These are phyloP conservation scores for Allium sativum DNA, from an alignment of 106 monocot genomes.

Conservation along the genomic window DNA sequence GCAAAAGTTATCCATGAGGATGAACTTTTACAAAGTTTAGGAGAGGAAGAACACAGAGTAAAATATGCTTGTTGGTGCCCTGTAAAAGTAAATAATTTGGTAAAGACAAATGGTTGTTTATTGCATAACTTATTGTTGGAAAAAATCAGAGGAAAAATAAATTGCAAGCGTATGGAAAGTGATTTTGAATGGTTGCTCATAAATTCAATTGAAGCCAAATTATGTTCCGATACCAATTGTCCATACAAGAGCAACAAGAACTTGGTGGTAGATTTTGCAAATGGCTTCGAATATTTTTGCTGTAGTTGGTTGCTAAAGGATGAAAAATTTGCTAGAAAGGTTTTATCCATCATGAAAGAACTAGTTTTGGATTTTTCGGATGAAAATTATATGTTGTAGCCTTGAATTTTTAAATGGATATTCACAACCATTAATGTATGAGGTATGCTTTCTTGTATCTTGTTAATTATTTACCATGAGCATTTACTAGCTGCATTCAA, in stretches of 20 bases:
- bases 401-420: too few relatives aligned
- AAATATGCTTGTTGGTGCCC: conserved; percentile 38
- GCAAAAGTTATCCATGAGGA: conserved; percentile 45
- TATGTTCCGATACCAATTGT: conserved; percentile 42
- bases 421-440: too few relatives aligned
- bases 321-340: conserved; percentile 39
- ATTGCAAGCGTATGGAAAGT: conserved; percentile 12
- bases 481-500: too few relatives aligned
- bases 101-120: neutral
- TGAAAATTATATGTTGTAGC: too few relatives aligned
- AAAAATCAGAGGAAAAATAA: conserved; percentile 16
- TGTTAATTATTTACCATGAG: too few relatives aligned
- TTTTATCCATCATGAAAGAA: conserved; percentile 27
- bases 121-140: conserved; percentile 19
- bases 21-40: conserved; percentile 46
- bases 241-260: conserved; percentile 16
- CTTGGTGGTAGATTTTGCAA: neutral
- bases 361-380: conserved; percentile 5
- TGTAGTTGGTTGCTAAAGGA: conserved; percentile 63
- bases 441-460: too few relatives aligned
- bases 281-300: conserved; percentile 30
- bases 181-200: conserved; percentile 25
- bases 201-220: conserved; percentile 23
- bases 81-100: conserved; percentile 8
- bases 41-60: conserved; percentile 30